Conservation (phyloP, 768 basidiomycete species). For the Fomitopsis serialis region DNA sequence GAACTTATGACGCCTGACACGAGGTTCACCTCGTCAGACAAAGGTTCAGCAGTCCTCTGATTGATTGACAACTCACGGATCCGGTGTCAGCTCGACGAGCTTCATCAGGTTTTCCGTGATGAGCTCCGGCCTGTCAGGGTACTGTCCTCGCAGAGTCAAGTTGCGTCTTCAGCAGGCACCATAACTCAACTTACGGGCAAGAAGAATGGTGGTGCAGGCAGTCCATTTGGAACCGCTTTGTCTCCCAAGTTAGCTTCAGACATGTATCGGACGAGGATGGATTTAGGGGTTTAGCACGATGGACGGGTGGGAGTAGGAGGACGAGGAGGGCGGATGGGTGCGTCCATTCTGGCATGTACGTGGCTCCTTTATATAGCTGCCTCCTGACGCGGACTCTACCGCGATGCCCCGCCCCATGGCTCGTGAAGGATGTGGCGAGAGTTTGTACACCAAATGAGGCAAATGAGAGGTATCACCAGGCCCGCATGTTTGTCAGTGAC, state of each 20-base stretch:
- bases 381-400: background rate
- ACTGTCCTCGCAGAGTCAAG: conserved; percentile 22
- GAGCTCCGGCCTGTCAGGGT: conserved; percentile 42
- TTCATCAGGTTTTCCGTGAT: conserved; percentile 44
- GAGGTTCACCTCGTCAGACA: conserved; percentile 2
- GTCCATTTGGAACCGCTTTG: conserved; percentile 36
- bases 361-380: background rate
- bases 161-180: background rate
- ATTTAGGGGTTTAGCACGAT: background rate
- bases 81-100: conserved; percentile 29
- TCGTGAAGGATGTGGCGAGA: background rate
- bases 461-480: conserved; percentile 1
- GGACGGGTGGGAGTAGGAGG: too few species aligned
- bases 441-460: background rate
- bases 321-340: background rate
- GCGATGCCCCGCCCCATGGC: too few species aligned
- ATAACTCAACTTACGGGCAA: conserved; percentile 31
- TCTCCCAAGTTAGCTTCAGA: background rate
- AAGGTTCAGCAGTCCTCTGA: background rate
- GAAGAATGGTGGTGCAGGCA: conserved; percentile 30
- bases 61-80: conserved; percentile 29
- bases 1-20: conserved; percentile 38
- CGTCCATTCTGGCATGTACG: background rate
- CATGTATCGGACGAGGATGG: background rate
- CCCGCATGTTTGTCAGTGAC: background rate